phyloP scores from a whole-genome alignment of 2,329 filamentous ascomycete genomes.

The Penicillium glabrum region DNA sequence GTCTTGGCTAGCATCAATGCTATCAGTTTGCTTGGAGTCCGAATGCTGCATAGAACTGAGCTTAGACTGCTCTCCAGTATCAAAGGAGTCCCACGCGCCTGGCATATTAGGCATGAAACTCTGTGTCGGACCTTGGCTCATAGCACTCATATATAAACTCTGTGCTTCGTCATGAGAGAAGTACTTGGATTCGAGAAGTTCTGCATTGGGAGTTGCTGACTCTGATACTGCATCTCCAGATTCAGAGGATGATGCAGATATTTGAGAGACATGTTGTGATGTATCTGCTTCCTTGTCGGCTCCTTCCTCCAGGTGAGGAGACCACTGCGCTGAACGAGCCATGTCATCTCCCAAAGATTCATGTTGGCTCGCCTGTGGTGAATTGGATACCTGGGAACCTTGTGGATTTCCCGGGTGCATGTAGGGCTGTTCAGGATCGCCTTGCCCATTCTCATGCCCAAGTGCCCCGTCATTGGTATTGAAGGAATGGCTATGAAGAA shows the following conservation, averaged over 20 bases:
- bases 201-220: constrained; percentile 27
- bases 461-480: neutral
- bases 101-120: constrained; percentile 39
- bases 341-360: neutral
- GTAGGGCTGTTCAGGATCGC: neutral
- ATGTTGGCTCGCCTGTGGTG: neutral
- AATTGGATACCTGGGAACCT: neutral
- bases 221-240: constrained; percentile 24
- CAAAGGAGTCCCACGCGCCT: constrained; percentile 42
- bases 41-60: neutral
- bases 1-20: neutral
- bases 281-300: neutral
- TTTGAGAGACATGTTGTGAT: constrained; percentile 8
- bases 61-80: constrained; percentile 9
- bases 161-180: constrained; percentile 52
- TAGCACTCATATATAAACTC: constrained; percentile 57
- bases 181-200: constrained; percentile 47
- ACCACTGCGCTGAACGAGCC: neutral
- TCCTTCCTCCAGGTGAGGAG: neutral
- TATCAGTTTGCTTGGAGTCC: neutral
- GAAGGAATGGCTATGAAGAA: constrained; percentile 16
- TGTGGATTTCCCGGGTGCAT: neutral
- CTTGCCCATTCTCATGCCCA: neutral
- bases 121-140: constrained; percentile 44
- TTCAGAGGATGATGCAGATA: constrained; percentile 21